Evolutionary conservation across 2,329 filamentous ascomycete species (phyloP), one percentile per base, ranked within the genome.

Genomic region (Fusarium praegraminearum): DNA sequence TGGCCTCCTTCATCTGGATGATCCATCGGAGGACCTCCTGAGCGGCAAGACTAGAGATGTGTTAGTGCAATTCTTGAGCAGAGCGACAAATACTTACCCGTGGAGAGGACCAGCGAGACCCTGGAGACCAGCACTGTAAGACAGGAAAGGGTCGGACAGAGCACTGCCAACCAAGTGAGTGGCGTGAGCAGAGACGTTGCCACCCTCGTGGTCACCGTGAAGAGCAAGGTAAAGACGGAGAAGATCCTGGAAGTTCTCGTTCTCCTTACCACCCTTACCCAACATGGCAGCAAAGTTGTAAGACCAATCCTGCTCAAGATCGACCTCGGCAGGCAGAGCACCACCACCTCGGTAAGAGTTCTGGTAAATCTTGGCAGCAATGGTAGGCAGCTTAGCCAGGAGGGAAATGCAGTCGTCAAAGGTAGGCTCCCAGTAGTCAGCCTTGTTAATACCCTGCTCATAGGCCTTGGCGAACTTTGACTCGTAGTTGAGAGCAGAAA

Each of bases 271-370:
- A 52, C 91, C 89, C 84, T 97, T 97, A 77, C 95, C 95, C 56
- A 98, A 88, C 89, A 98, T 94, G 71, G 94, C 93, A 46, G 96
- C 96, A 77, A 98, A 99, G 87, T 99, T 99, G 86, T 98, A 97
- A 1, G 94, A 91, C 96, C 96, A 99, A 82, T 99, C 96, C 83
- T 98, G 93, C 73, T 91, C 87, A 61, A 89, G 81, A 76, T 99
- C 94, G 51, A 97, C 85, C 79, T 92, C 84, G 74, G 91, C 88
- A 11, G 93, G 90, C 67, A 97, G 85, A 71, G 92, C 84, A 76
- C 91, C 90, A 61, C 86, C 87, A 79, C 94, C 89, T 74, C 88
- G 85, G 87, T 96, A 93, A 69, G 93, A 86, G 80, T 96, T 96
- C 77, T 97, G 93, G 86, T 99, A 98, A 78, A 99, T 98, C 82